Conservation (phyloP, 768 basidiomycete species). For the Leccinum subgranulosum region DNA sequence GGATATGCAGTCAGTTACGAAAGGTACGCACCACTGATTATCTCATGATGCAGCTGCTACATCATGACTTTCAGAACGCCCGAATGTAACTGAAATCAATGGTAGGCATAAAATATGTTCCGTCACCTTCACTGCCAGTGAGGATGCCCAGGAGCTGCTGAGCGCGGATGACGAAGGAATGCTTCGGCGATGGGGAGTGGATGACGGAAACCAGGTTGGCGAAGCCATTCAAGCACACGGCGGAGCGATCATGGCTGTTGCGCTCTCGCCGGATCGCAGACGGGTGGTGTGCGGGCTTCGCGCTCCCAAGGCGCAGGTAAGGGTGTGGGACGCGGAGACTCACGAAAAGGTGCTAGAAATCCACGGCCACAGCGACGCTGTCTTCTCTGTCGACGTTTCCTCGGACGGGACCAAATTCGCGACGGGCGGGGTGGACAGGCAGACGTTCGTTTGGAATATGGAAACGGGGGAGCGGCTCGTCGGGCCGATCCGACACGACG, state of each 20-base stretch:
- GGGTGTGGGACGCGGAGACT: background rate
- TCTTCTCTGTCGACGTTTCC: background rate
- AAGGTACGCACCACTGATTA: background rate
- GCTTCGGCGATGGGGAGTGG: background rate
- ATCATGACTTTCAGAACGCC: background rate
- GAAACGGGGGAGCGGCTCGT: background rate
- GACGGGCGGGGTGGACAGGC: background rate
- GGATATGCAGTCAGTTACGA: background rate
- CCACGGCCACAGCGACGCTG: background rate
- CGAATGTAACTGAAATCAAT: background rate
- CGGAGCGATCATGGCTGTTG: background rate
- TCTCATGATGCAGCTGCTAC: background rate
- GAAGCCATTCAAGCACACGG: background rate
- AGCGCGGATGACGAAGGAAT: background rate
- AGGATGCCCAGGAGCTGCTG: background rate
- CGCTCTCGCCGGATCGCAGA: background rate
- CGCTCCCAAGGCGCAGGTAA: background rate
- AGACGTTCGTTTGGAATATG: background rate
- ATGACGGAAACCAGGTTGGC: background rate
- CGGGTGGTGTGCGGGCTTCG: background rate
- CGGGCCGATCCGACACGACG: background rate
- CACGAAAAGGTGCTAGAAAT: background rate
- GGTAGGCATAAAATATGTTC: background rate
- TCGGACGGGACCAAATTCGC: background rate
- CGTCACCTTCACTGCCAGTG: background rate